Evolutionary conservation across 2,329 filamentous ascomycete genomes (phyloP).

Genomic region (Trichoderma pleuroti): DNA sequence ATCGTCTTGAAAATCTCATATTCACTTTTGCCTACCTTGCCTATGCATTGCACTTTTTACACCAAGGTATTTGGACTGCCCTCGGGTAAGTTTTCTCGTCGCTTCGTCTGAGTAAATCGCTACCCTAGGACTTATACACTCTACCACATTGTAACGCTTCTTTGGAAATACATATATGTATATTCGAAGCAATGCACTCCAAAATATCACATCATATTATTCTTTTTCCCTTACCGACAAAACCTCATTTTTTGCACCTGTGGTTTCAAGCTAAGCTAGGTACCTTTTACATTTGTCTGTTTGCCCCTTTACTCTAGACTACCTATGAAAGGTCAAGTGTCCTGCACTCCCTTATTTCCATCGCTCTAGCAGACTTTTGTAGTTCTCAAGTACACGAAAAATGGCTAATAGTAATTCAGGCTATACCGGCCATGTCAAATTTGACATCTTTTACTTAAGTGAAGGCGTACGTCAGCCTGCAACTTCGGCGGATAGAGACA

Average conservation of each 20-base stretch:
- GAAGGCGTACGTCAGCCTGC: neutral
- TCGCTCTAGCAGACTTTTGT: neutral
- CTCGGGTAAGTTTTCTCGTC: neutral
- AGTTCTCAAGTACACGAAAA: neutral
- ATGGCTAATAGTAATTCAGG: neutral
- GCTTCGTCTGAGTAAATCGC: neutral
- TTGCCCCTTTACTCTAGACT: neutral
- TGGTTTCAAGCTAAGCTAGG: neutral
- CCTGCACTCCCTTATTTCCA: neutral
- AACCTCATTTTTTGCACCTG: neutral
- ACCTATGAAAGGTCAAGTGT: fast-evolving
- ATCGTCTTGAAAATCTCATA: neutral
- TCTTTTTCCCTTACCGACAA: neutral
- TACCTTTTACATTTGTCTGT: neutral
- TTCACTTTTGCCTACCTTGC: neutral
- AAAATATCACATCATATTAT: neutral
- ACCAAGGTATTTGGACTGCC: neutral
- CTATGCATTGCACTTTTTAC: neutral
- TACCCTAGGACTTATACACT: neutral
- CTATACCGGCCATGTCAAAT: neutral
- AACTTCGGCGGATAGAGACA: neutral
- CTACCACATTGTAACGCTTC: neutral
- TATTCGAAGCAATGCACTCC: neutral
- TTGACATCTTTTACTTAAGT: neutral
- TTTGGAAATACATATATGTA: neutral